Percentiles rank a stretch among this genome's conserved stretches.
phyloP scores from a whole-genome alignment of 164 flowering plant species.

The Vitis riparia region DNA sequence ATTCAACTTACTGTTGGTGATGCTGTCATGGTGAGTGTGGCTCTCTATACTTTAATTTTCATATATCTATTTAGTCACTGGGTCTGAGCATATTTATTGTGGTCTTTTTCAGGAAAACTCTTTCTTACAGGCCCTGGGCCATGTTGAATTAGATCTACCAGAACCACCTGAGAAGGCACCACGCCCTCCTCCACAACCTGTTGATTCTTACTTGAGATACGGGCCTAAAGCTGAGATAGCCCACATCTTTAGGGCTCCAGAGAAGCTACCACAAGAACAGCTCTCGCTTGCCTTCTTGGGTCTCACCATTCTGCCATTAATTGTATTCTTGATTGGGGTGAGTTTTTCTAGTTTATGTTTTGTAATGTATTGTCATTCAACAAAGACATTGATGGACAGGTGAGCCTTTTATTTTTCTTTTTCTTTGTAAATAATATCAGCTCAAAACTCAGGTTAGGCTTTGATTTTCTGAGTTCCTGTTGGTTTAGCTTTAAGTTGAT shows the following conservation, averaged over 20 bases:
- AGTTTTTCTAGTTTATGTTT: slow-evolving; percentile 16
- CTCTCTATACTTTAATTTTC: not conserved
- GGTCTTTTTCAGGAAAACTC: slow-evolving; percentile 82
- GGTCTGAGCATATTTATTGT: slow-evolving; percentile 5
- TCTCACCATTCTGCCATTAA: slow-evolving; percentile 67
- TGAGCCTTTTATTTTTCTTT: no score
- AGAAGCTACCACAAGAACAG: slow-evolving; percentile 79
- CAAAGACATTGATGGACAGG: no score
- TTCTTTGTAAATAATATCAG: no score
- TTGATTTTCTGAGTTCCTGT: no score
- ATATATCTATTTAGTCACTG: not conserved
- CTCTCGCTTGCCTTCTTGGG: slow-evolving; percentile 84
- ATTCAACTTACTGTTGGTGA: slow-evolving; percentile 91
- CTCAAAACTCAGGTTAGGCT: no score
- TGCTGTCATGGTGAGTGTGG: slow-evolving; percentile 73
- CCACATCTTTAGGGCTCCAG: slow-evolving; percentile 89
- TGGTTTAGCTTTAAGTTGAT: no score
- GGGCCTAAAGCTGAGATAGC: slow-evolving; percentile 83
- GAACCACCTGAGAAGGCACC: slow-evolving; percentile 90
- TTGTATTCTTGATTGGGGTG: slow-evolving; percentile 89
- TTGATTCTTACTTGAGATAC: slow-evolving; percentile 70
- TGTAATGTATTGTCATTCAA: no score
- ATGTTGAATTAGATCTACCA: slow-evolving; percentile 89
- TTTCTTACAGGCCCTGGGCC: slow-evolving; percentile 63
- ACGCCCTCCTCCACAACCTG: slow-evolving; percentile 71